A percentile compares a stretch with the other conserved stretches of the same genome.
Conservation (phyloP, 2,329 filamentous ascomycete species). For the Xylariaceae sp. region DNA sequence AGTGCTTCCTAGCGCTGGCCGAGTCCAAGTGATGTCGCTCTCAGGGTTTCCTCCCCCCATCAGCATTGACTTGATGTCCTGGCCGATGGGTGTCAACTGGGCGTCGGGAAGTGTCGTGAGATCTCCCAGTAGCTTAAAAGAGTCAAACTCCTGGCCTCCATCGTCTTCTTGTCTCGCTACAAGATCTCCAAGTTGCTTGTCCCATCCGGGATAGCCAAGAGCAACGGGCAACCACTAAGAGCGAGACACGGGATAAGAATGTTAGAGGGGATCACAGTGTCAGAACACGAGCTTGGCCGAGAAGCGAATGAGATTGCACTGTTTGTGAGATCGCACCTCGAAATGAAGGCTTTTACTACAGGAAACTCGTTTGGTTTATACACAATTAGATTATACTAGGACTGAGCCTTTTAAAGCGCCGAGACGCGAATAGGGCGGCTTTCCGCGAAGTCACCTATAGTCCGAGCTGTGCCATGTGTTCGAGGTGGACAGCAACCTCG, state of each 20-base stretch:
- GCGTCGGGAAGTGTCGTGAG: conserved; percentile 28
- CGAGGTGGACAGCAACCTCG: too few species aligned
- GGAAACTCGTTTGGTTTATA: too few species aligned
- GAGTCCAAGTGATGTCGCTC: conserved; percentile 14
- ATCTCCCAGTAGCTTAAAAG: conserved; percentile 33
- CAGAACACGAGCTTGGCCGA: too few species aligned
- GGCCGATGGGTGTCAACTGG: conserved; percentile 31
- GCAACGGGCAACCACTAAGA: neutral
- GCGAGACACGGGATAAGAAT: neutral
- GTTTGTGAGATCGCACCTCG: too few species aligned
- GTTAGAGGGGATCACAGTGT: neutral
- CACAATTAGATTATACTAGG: too few species aligned
- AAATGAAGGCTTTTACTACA: too few species aligned
- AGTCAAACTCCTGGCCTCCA: conserved; percentile 10
- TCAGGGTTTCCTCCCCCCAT: conserved; percentile 21
- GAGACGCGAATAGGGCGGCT: too few species aligned
- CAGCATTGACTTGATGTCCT: conserved; percentile 36
- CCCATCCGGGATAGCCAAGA: neutral
- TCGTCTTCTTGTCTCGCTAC: neutral
- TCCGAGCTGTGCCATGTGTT: too few species aligned
- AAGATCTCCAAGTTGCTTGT: conserved; percentile 4
- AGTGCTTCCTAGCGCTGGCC: conserved; percentile 15
- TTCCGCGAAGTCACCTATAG: too few species aligned
- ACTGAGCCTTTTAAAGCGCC: too few species aligned
- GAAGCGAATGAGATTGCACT: too few species aligned